These are phyloP conservation scores for Penicillium chermesinum DNA, from an alignment of 495 filamentous ascomycete genomes.

Conservation along the genomic window DNA sequence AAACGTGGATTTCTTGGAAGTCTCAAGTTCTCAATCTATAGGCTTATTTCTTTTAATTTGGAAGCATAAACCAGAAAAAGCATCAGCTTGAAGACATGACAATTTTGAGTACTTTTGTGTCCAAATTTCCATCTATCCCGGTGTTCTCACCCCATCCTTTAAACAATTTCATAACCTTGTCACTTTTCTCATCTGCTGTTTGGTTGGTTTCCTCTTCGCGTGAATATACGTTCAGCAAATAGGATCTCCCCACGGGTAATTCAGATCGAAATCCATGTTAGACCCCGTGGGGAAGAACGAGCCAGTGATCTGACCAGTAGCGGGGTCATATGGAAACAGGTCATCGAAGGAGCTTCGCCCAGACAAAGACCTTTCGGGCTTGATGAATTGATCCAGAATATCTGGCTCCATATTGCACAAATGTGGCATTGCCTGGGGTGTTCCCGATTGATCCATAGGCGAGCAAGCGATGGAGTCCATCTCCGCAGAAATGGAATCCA, in stretches of 20 bases:
- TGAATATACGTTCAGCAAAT: constrained; percentile 18
- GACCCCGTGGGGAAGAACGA: constrained; percentile 34
- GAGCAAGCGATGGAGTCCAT: constrained; percentile 26
- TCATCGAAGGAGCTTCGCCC: constrained; percentile 26
- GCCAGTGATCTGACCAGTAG: constrained; percentile 37
- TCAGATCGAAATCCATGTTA: constrained; percentile 33
- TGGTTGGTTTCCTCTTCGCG: not conserved
- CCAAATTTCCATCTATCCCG: not conserved
- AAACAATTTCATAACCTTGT: too few relatives aligned
- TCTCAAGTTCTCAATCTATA: constrained; percentile 1
- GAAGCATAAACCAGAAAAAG: constrained; percentile 1
- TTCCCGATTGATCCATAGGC: constrained; percentile 21
- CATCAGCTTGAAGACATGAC: not conserved
- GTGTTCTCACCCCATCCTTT: not conserved
- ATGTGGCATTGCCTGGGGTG: constrained; percentile 14
- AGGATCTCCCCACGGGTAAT: constrained; percentile 31
- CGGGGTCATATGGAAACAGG: constrained; percentile 36
- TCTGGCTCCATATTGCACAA: constrained; percentile 23
- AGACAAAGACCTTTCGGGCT: constrained; percentile 20
- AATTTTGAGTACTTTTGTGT: constrained; percentile 2
- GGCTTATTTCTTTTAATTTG: not conserved
- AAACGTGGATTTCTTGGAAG: too few relatives aligned
- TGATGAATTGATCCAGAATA: constrained; percentile 23
- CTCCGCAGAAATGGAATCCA: constrained; percentile 20
- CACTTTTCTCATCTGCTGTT: too few relatives aligned